Percentiles rank a stretch among this genome's conserved stretches.
Conservation (phyloP, 2,329 filamentous ascomycete genomes). For the Ilyonectria destructans region DNA sequence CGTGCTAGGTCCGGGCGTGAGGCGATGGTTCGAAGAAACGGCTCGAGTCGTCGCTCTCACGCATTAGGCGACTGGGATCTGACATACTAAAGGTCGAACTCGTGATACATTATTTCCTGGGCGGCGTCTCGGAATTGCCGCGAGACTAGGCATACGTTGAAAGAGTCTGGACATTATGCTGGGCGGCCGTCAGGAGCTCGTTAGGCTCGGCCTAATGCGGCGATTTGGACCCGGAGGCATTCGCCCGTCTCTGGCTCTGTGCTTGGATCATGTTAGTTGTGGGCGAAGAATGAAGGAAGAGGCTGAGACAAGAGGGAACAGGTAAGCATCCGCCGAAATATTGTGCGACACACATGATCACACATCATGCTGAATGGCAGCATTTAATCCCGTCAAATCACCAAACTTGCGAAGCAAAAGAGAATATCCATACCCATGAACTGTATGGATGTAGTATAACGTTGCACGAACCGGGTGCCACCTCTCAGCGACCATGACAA, state of each 20-base stretch:
- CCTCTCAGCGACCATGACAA: too few relatives aligned
- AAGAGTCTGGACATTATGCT: slow-evolving; percentile 1
- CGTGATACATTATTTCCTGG: slow-evolving; percentile 23
- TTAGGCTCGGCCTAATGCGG: not conserved
- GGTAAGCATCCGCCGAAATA: too few relatives aligned
- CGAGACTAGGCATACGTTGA: slow-evolving; percentile 20
- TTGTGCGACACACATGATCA: too few relatives aligned
- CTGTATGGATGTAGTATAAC: too few relatives aligned
- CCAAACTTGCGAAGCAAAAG: too few relatives aligned
- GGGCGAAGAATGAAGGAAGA: too few relatives aligned
- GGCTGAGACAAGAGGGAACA: too few relatives aligned
- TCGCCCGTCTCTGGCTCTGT: not conserved
- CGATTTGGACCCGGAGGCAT: slow-evolving; percentile 1
- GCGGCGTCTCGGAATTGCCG: not conserved
- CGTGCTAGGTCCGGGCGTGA: slow-evolving; percentile 21
- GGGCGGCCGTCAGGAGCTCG: not conserved
- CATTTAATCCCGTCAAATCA: not conserved
- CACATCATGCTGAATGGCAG: too few relatives aligned
- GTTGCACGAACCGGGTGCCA: too few relatives aligned
- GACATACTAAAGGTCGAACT: not conserved
- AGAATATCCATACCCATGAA: too few relatives aligned
- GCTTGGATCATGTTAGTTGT: too few relatives aligned
- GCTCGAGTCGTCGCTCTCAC: slow-evolving; percentile 10
- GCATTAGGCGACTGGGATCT: not conserved
- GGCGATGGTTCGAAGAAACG: slow-evolving; percentile 23